Conservation (phyloP, 2,329 filamentous ascomycete species). For the Juglanconis oblonga region DNA sequence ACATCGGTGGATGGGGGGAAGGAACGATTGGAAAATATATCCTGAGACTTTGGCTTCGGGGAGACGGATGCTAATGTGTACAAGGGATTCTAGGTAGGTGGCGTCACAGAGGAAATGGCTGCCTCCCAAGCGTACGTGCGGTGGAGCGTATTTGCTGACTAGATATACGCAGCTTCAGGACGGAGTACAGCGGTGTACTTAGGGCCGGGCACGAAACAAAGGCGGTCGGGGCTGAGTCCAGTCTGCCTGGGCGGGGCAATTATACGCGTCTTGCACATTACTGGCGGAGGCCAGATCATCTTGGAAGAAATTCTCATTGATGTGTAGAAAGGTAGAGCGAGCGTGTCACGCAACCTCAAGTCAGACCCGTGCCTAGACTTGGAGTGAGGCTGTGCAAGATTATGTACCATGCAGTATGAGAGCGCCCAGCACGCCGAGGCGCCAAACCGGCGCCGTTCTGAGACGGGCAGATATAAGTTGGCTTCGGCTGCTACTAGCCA, state of each 20-base stretch:
- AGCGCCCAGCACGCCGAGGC: not conserved
- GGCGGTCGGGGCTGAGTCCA: conserved; percentile 6
- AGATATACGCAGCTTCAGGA: not conserved
- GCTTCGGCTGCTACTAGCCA: not conserved
- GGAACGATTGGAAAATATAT: not conserved
- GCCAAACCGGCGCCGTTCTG: not conserved
- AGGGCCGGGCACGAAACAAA: not conserved
- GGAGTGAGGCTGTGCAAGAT: conserved; percentile 13
- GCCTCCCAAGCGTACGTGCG: not conserved
- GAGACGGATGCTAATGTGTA: too few species aligned
- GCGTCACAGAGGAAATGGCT: too few species aligned
- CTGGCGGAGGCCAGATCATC: not conserved
- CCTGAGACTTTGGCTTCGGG: too few species aligned
- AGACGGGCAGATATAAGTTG: not conserved
- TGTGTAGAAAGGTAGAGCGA: conserved; percentile 2
- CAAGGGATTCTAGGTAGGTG: too few species aligned
- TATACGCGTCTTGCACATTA: conserved; percentile 4
- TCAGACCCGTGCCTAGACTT: conserved; percentile 6
- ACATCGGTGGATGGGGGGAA: not conserved
- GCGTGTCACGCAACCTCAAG: not conserved
- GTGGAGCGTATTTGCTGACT: not conserved
- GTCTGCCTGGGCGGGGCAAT: conserved; percentile 10
- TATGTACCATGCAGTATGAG: not conserved
- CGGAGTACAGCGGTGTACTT: too few species aligned
- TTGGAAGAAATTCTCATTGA: not conserved